phyloP scores from a whole-genome alignment of 768 basidiomycete species.

The Omphalotus guepiniiformis region DNA sequence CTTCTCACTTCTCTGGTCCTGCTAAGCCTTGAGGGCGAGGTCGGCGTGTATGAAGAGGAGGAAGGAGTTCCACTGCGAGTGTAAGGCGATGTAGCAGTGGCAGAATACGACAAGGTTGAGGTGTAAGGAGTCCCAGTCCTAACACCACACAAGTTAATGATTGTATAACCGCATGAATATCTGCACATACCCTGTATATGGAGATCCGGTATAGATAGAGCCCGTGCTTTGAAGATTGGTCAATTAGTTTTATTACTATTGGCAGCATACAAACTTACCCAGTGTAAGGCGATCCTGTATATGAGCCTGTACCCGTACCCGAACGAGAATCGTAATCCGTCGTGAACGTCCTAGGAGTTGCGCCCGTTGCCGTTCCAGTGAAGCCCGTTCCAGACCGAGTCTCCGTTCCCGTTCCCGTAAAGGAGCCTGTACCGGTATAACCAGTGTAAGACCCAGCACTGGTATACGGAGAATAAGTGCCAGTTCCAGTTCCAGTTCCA shows the following conservation, averaged over 20 bases:
- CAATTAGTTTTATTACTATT: too few species aligned
- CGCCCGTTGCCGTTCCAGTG: neutral
- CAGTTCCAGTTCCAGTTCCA: conserved; percentile 9
- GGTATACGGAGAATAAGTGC: conserved; percentile 25
- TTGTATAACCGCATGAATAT: neutral
- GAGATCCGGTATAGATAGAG: conserved; percentile 2
- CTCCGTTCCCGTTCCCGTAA: conserved; percentile 12
- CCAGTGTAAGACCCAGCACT: conserved; percentile 34
- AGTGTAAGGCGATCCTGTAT: conserved; percentile 8
- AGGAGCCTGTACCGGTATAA: conserved; percentile 14
- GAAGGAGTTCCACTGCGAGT: conserved; percentile 12
- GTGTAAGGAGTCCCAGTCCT: conserved; percentile 6
- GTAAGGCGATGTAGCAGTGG: conserved; percentile 10
- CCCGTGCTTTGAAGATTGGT: conserved; percentile 1
- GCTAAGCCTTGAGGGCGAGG: conserved; percentile 53
- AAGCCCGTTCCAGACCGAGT: conserved; percentile 19
- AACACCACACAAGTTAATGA: neutral
- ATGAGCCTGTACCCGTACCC: conserved; percentile 1
- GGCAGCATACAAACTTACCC: neutral
- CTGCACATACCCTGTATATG: conserved; percentile 4
- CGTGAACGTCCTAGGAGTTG: conserved; percentile 1
- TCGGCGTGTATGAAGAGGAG: conserved; percentile 28
- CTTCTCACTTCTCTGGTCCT: conserved; percentile 57
- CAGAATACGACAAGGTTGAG: conserved; percentile 8
- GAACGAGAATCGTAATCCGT: conserved; percentile 8